Conservation (phyloP, 179 eudicot genomes). For the Sideroxylon spinosum region DNA sequence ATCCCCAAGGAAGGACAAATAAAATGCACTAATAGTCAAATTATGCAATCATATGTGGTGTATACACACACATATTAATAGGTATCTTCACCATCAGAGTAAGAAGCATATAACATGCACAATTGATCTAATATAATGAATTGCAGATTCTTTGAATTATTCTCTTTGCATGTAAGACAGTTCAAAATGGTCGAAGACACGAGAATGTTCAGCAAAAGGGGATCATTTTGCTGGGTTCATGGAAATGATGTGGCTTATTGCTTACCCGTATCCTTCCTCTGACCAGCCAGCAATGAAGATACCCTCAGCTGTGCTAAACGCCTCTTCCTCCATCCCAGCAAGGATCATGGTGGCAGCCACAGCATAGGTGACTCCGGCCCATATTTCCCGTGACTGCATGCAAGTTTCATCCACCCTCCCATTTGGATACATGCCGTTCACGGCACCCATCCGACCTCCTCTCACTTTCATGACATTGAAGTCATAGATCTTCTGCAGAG, state of each 20-base stretch:
- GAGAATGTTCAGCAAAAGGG: not conserved
- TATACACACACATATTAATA: too few species aligned
- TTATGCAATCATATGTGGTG: not conserved
- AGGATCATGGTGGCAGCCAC: conserved; percentile 91
- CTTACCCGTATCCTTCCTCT: conserved; percentile 94
- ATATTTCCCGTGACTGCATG: conserved; percentile 97
- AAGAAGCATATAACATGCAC: not conserved
- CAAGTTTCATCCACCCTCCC: conserved; percentile 94
- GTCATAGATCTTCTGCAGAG: conserved; percentile 73
- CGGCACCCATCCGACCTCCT: conserved; percentile 94
- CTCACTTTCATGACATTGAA: conserved; percentile 87
- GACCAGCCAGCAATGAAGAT: conserved; percentile 94
- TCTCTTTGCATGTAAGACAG: not conserved
- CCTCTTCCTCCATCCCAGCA: conserved; percentile 91
- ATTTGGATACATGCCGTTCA: conserved; percentile 87
- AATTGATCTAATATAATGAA: not conserved
- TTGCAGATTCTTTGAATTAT: not conserved
- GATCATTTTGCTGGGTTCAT: not conserved
- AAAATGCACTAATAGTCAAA: not conserved
- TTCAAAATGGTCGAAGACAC: not conserved
- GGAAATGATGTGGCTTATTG: conserved; percentile 4
- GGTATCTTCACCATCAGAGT: too few species aligned
- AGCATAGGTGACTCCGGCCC: conserved; percentile 95
- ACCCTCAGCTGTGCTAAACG: conserved; percentile 81
- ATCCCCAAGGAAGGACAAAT: not conserved